Evolutionary conservation across 164 flowering plant species (phyloP).

Genomic region (Protea cynaroides): DNA sequence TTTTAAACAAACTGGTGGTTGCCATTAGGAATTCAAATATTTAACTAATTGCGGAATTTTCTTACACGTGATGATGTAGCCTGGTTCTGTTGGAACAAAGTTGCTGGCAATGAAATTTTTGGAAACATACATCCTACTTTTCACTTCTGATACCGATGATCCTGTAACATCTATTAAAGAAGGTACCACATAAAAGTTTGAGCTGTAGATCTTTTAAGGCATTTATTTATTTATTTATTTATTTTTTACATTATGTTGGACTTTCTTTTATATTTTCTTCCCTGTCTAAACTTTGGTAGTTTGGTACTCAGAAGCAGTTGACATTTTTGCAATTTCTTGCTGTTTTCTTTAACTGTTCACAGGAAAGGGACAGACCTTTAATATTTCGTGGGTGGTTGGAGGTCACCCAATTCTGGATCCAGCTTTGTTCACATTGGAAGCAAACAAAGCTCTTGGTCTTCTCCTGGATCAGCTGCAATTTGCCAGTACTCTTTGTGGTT

Average conservation of each 20-base stretch:
- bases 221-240: neutral
- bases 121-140: slow-evolving; percentile 61
- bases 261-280: neutral
- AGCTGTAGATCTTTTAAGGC: slow-evolving; percentile 1
- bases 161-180: slow-evolving; percentile 32
- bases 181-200: slow-evolving; percentile 39
- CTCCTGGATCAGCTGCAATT: slow-evolving; percentile 60
- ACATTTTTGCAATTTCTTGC: slow-evolving; percentile 1
- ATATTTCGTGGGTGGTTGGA: slow-evolving; percentile 63
- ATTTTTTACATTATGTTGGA: neutral
- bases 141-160: slow-evolving; percentile 54
- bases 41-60: slow-evolving; percentile 8
- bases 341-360: slow-evolving; percentile 12
- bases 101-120: slow-evolving; percentile 83
- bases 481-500: slow-evolving; percentile 48
- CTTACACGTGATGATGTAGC: slow-evolving; percentile 42
- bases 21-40: no score
- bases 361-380: slow-evolving; percentile 46
- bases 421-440: slow-evolving; percentile 49
- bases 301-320: neutral
- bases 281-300: neutral
- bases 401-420: slow-evolving; percentile 76
- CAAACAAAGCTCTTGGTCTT: slow-evolving; percentile 44
- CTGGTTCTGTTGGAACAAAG: slow-evolving; percentile 56
- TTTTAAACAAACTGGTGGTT: no score